A percentile compares a stretch with the other conserved stretches of the same genome.
phyloP scores from a whole-genome alignment of 306 rosid genomes.

The Rubus parviflorus region DNA sequence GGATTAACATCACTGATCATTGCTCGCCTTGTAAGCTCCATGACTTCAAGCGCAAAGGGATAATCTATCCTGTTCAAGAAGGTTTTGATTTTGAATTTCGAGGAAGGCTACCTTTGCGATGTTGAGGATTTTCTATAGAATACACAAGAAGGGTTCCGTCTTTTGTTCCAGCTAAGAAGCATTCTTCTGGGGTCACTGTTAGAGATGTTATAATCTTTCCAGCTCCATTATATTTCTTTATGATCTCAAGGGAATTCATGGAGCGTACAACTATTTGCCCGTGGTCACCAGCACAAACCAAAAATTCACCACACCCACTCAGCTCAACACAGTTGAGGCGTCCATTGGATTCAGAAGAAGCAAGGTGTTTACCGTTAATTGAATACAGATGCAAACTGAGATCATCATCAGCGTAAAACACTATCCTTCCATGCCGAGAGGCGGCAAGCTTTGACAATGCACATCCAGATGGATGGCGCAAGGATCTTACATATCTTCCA shows the following conservation, averaged over 20 bases:
- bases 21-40: slow-evolving; percentile 30
- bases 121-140: slow-evolving; percentile 86
- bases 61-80: slow-evolving; percentile 35
- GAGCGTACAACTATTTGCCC: slow-evolving; percentile 94
- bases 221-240: slow-evolving; percentile 70
- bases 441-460: slow-evolving; percentile 86
- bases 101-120: slow-evolving; percentile 52
- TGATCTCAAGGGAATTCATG: slow-evolving; percentile 85
- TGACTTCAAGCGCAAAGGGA: slow-evolving; percentile 25
- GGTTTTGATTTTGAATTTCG: slow-evolving; percentile 57
- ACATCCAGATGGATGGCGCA: slow-evolving; percentile 79
- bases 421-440: slow-evolving; percentile 79
- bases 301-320: slow-evolving; percentile 87
- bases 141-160: slow-evolving; percentile 90
- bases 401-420: slow-evolving; percentile 90
- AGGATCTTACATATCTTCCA: slow-evolving; percentile 93
- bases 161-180: slow-evolving; percentile 93
- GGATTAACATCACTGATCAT: slow-evolving; percentile 40
- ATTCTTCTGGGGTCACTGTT: slow-evolving; percentile 84
- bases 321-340: slow-evolving; percentile 83
- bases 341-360: slow-evolving; percentile 88
- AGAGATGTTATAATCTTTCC: slow-evolving; percentile 85
- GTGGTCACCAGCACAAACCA: slow-evolving; percentile 95
- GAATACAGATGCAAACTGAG: slow-evolving; percentile 92
- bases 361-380: slow-evolving; percentile 91